Evolutionary conservation across 495 filamentous ascomycete genomes (phyloP).

Genomic region (Penicillium bialowiezense): DNA sequence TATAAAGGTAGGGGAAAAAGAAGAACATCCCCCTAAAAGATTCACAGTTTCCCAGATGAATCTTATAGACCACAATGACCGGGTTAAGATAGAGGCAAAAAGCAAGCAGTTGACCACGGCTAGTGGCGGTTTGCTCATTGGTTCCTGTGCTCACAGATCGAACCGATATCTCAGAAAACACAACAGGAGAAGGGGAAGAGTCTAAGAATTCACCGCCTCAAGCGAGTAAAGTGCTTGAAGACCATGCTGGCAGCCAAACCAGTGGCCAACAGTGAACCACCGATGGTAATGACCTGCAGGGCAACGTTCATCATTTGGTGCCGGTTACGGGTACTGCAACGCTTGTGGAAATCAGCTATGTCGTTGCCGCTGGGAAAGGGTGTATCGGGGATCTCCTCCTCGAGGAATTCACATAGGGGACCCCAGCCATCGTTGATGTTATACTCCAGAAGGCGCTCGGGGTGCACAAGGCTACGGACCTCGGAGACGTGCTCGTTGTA

Average conservation of each 20-base stretch:
- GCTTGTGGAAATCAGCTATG: constrained; percentile 56
- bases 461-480: constrained; percentile 43
- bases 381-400: constrained; percentile 52
- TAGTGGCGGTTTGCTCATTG: too few species aligned
- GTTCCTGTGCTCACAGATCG: too few species aligned
- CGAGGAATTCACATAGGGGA: constrained; percentile 67
- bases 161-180: too few species aligned
- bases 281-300: constrained; percentile 49
- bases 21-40: too few species aligned
- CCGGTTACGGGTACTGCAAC: constrained; percentile 57
- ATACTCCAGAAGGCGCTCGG: constrained; percentile 59
- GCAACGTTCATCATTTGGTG: constrained; percentile 61
- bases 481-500: constrained; percentile 45
- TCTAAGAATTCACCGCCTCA: too few species aligned
- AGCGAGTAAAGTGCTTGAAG: constrained; percentile 43
- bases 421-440: constrained; percentile 64
- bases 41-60: too few species aligned
- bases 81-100: too few species aligned
- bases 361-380: constrained; percentile 47
- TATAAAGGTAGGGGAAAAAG: too few species aligned
- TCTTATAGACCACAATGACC: too few species aligned
- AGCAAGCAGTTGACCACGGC: too few species aligned
- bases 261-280: constrained; percentile 41
- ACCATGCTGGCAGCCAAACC: constrained; percentile 38
- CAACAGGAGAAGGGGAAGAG: too few species aligned